These are phyloP conservation scores for Epichloe gansuensis DNA, from an alignment of 2,329 filamentous ascomycete genomes.

Conservation along the genomic window DNA sequence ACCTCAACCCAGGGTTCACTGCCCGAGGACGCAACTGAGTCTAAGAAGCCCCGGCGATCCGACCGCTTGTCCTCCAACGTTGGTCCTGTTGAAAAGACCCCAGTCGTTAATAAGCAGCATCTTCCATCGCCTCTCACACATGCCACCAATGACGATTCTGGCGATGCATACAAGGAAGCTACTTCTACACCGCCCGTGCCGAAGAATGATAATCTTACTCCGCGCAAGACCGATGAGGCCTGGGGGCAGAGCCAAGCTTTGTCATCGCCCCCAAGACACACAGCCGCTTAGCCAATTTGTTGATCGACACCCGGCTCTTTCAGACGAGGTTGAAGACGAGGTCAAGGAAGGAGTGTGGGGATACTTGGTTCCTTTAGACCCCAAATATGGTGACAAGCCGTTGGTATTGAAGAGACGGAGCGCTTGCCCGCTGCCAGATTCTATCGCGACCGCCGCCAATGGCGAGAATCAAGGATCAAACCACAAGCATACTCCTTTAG, in stretches of 20 bases:
- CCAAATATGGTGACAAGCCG: slow-evolving; percentile 52
- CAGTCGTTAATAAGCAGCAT: slow-evolving; percentile 50
- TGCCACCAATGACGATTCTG: slow-evolving; percentile 41
- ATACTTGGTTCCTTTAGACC: slow-evolving; percentile 75
- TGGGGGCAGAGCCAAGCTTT: slow-evolving; percentile 32
- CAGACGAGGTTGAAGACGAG: slow-evolving; percentile 78
- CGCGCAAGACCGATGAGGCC: slow-evolving; percentile 37
- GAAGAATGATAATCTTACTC: slow-evolving; percentile 40
- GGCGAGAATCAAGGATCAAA: slow-evolving; percentile 25
- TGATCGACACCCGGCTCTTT: slow-evolving; percentile 57
- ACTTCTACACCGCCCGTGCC: slow-evolving; percentile 59
- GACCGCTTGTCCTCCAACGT: slow-evolving; percentile 44
- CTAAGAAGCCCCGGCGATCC: slow-evolving; percentile 77
- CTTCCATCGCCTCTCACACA: slow-evolving; percentile 74
- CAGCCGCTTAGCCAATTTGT: slow-evolving; percentile 58
- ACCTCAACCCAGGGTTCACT: slow-evolving; percentile 45
- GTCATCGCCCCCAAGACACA: slow-evolving; percentile 51
- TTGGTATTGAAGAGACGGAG: slow-evolving; percentile 62
- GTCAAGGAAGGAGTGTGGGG: slow-evolving; percentile 84
- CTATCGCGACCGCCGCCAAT: slow-evolving; percentile 24
- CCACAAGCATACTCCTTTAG: slow-evolving; percentile 33
- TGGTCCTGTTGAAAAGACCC: slow-evolving; percentile 40
- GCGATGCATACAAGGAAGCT: slow-evolving; percentile 50
- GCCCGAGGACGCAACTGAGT: slow-evolving; percentile 50
- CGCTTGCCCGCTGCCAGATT: slow-evolving; percentile 51